These are phyloP conservation scores for Pseudogymnoascus sp. DNA, from an alignment of 2,329 filamentous ascomycete genomes.

Conservation along the genomic window DNA sequence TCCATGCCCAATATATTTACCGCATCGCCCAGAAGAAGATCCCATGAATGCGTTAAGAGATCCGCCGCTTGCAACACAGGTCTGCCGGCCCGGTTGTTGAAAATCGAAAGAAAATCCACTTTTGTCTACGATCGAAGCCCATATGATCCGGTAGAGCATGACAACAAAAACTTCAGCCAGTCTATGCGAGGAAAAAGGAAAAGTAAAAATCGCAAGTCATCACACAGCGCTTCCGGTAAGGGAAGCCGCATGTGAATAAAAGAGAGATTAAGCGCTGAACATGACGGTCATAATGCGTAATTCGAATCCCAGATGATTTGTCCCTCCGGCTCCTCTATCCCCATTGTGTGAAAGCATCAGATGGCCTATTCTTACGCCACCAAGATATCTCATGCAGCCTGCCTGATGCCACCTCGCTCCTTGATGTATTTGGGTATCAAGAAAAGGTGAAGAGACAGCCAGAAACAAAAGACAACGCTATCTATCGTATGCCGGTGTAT, in stretches of 20 bases:
- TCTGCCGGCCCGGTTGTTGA: constrained; percentile 1
- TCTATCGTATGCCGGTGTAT: constrained; percentile 33
- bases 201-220: not conserved
- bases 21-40: constrained; percentile 5
- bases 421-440: constrained; percentile 31
- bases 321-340: constrained; percentile 8
- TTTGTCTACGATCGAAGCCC: constrained; percentile 11
- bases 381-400: constrained; percentile 23
- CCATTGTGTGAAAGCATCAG: constrained; percentile 9
- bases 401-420: constrained; percentile 25
- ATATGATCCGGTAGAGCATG: constrained; percentile 8
- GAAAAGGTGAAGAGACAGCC: constrained; percentile 24
- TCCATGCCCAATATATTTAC: constrained; percentile 7
- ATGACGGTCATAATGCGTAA: constrained; percentile 11
- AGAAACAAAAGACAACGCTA: constrained; percentile 32
- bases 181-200: constrained; percentile 7
- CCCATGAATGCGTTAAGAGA: constrained; percentile 10
- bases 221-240: not conserved
- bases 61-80: constrained; percentile 1
- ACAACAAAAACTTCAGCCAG: constrained; percentile 1
- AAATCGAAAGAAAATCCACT: constrained; percentile 10
- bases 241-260: not conserved
- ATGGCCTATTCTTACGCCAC: constrained; percentile 6
- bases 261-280: constrained; percentile 10
- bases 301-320: constrained; percentile 10